These are phyloP conservation scores for Batkoa obscura DNA, from an alignment of 371 early-diverging fungal species.

Conservation along the genomic window DNA sequence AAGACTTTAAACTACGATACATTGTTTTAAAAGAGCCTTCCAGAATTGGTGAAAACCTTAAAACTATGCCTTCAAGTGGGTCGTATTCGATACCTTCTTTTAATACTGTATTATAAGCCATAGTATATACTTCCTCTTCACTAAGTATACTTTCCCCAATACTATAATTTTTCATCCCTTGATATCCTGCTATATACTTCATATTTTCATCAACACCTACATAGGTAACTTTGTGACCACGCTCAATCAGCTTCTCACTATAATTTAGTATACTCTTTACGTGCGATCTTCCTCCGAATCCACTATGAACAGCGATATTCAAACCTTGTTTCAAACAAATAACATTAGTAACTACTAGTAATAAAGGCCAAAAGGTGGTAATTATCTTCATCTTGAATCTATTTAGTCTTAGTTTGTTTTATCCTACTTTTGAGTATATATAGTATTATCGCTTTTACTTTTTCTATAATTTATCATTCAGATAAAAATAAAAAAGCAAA, in stretches of 20 bases:
- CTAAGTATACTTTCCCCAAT: background rate
- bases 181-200: background rate
- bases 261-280: background rate
- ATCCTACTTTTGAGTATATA: too few species aligned
- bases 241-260: background rate
- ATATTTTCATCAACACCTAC: background rate
- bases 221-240: background rate
- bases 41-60: background rate
- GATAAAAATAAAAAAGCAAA: too few species aligned
- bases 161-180: background rate
- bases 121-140: background rate
- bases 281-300: background rate
- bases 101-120: background rate
- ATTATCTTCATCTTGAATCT: too few species aligned
- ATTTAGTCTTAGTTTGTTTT: too few species aligned
- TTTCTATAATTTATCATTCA: too few species aligned
- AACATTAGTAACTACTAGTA: too few species aligned
- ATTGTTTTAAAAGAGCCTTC: background rate
- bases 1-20: background rate
- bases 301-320: background rate
- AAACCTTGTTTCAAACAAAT: too few species aligned
- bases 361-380: too few species aligned
- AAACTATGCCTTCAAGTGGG: background rate
- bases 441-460: too few species aligned
- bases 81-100: background rate